Base-by-base conservation (phyloP, 768 basidiomycete species). In the Lentinula boryana region DNA sequence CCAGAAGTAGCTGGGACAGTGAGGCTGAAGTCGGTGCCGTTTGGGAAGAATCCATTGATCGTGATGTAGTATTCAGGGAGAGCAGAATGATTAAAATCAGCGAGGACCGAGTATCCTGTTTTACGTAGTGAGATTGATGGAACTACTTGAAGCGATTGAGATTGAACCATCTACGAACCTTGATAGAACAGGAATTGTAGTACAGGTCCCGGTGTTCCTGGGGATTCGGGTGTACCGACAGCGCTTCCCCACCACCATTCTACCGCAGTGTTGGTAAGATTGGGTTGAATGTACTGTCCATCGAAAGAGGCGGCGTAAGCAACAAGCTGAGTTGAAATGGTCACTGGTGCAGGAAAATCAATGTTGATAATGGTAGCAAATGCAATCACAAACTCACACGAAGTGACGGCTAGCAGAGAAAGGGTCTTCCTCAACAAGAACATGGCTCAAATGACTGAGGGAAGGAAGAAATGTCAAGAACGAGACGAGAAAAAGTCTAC, bases 241-340 rank as follows among this genome's bases (percentile, higher is more conserved):
- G 60, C 66, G 16, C 65, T 63, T 8, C 61, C 63, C 67, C 67
- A 68, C 67, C 67, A 68, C 68, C 66, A 68, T 35, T 68, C 68
- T 3, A 63, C 64, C 6, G 61, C 64, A 15, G 59, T 50, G 55
- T 68, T 68, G n/a, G 57, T 59, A 1, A 60, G 33, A 52, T 65
- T 65, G 13, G 63, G 60, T 2, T 66, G 41, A 16, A 66, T 60
- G 35, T 66, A 68, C 32, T 68, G 65, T 10, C 67, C 65, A 23
- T 68, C 67, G 32, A 65, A 66, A 23, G 60, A 60, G 52, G 33
- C 23, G 18, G 57, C 62, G 32, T 21, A 9, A 7, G 36, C 46
- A 48, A 27, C 27, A 3, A 27, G 27, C 27, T 27, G 27, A 27
- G 27, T 27, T 27, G 27, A 27, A 27, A 27, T 27, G 27, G 27